Conservation (phyloP, 352 stramenopile species). For the Nothophytophthora sp. region DNA sequence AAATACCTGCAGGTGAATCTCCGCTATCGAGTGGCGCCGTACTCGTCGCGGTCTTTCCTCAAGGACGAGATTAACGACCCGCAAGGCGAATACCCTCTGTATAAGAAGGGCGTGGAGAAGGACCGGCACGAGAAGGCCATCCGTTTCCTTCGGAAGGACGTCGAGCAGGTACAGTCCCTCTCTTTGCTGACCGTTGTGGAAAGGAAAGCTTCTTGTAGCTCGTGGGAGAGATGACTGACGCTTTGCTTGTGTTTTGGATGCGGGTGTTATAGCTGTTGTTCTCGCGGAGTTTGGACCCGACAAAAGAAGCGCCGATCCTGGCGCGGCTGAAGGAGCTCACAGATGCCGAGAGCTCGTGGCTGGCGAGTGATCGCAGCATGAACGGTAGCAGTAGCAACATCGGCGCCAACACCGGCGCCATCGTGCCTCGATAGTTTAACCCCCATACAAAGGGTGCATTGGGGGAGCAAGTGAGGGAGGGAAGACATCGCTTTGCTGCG, state of each 20-base stretch:
- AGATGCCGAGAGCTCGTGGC: constrained; percentile 71
- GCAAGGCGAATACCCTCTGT: constrained; percentile 80
- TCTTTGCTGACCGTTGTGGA: not conserved
- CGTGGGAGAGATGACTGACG: too few species aligned
- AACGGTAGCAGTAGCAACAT: constrained; percentile 30
- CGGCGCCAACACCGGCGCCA: constrained; percentile 24
- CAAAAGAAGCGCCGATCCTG: constrained; percentile 61
- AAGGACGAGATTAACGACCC: constrained; percentile 88
- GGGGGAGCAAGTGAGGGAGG: constrained; percentile 2
- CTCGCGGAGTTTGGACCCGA: constrained; percentile 72
- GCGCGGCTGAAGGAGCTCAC: constrained; percentile 65
- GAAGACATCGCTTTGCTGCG: constrained; percentile 20
- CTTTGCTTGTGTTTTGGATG: not conserved
- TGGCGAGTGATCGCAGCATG: constrained; percentile 54
- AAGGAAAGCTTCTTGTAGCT: too few species aligned
- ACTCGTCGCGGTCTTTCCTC: constrained; percentile 79
- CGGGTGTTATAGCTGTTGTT: constrained; percentile 57
- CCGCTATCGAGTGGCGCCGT: constrained; percentile 78
- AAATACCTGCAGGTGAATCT: constrained; percentile 89
- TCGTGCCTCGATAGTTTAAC: constrained; percentile 39
- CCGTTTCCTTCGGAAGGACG: constrained; percentile 74
- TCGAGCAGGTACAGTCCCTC: constrained; percentile 67
- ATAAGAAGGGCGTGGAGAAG: constrained; percentile 74
- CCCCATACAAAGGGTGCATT: constrained; percentile 6
- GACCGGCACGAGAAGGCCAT: constrained; percentile 82